Evolutionary conservation across 345 rosid genomes (phyloP).

Genomic region (Bruguiera sexangula): DNA sequence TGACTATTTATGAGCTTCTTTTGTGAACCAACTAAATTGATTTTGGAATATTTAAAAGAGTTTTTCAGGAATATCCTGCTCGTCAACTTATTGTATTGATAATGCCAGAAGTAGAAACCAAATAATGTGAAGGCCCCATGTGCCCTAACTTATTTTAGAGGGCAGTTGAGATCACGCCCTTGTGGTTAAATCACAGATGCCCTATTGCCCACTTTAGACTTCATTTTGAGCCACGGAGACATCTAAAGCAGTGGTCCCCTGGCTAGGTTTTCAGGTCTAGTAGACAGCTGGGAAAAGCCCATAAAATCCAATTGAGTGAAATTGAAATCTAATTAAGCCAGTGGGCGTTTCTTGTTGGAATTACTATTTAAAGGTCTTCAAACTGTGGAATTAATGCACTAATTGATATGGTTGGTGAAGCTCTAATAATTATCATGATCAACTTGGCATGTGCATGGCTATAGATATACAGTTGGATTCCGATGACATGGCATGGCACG

Average conservation of each 20-base stretch:
- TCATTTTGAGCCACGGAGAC: slow-evolving; percentile 12
- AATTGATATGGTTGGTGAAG: not conserved
- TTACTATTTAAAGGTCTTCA: not conserved
- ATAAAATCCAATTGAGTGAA: not conserved
- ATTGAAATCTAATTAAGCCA: no score
- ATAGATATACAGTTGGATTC: no score
- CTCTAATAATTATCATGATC: slow-evolving; percentile 1
- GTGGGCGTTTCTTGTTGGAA: no score
- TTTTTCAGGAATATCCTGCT: no score
- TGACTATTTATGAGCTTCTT: slow-evolving; percentile 3
- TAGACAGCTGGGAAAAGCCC: slow-evolving; percentile 21
- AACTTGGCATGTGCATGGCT: slow-evolving; percentile 34
- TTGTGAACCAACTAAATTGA: slow-evolving; percentile 20
- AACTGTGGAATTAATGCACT: not conserved
- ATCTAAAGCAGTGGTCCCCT: not conserved
- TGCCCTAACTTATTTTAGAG: not conserved
- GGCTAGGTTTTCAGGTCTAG: slow-evolving; percentile 9
- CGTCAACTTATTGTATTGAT: no score
- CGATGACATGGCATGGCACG: no score
- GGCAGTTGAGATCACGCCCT: slow-evolving; percentile 9
- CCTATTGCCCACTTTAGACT: not conserved
- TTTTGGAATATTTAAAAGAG: not conserved
- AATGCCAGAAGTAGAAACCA: no score
- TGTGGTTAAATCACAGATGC: not conserved
- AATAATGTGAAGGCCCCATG: slow-evolving; percentile 9